phyloP scores from a whole-genome alignment of 352 stramenopile genomes.

The Nothophytophthora sp. region DNA sequence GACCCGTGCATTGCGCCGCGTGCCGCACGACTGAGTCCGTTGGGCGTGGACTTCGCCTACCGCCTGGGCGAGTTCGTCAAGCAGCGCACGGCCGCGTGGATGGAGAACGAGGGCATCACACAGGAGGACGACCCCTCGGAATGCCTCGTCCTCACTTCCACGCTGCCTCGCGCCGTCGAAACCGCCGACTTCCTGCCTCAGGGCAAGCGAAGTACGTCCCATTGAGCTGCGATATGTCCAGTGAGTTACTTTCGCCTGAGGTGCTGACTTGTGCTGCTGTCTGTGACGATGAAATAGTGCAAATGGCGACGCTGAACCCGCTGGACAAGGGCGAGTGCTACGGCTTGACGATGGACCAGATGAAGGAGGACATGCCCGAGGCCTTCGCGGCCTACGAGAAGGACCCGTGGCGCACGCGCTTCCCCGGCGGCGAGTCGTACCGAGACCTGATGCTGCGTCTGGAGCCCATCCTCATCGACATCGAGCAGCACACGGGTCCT shows the following conservation, averaged over 20 bases:
- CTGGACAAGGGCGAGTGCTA: conserved; percentile 97
- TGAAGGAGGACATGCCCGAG: conserved; percentile 94
- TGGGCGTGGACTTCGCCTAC: conserved; percentile 93
- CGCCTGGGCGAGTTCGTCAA: conserved; percentile 94
- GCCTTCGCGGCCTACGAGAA: conserved; percentile 94
- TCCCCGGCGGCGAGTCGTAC: conserved; percentile 96
- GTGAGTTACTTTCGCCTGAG: too few relatives aligned
- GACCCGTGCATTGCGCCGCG: too few relatives aligned
- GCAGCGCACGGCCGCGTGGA: conserved; percentile 45
- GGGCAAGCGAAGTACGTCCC: conserved; percentile 10
- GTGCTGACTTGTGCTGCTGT: too few relatives aligned
- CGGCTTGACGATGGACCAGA: conserved; percentile 98
- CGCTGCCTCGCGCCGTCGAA: conserved; percentile 55
- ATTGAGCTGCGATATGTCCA: too few relatives aligned
- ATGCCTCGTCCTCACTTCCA: conserved; percentile 55
- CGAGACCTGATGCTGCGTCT: conserved; percentile 97
- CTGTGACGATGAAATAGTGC: too few relatives aligned
- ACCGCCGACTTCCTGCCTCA: conserved; percentile 52
- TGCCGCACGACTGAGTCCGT: conserved; percentile 90
- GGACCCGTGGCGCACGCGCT: conserved; percentile 88
- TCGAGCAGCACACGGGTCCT: conserved; percentile 94
- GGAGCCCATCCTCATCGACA: conserved; percentile 97
- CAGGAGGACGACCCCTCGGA: conserved; percentile 29
- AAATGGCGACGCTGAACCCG: conserved; percentile 90
- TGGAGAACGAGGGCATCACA: conserved; percentile 19